phyloP scores from a whole-genome alignment of 768 basidiomycete genomes.

The Suillus subluteus region DNA sequence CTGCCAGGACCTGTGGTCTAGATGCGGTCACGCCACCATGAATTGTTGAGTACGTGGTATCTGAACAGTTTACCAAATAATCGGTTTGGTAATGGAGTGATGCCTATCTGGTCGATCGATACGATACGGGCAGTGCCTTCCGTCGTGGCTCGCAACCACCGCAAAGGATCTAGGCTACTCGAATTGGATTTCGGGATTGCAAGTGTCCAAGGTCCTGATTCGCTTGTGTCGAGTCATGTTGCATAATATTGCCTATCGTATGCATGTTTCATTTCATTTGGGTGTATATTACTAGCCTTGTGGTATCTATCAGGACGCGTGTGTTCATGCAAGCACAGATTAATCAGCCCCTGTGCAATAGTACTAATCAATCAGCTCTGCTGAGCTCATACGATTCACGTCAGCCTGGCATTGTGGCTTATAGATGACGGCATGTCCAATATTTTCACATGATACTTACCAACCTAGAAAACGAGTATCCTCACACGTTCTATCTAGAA shows the following conservation, averaged over 20 bases:
- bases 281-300: background rate
- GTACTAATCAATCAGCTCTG: too few relatives aligned
- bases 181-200: background rate
- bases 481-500: background rate
- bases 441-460: background rate
- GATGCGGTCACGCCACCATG: too few relatives aligned
- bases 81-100: too few relatives aligned
- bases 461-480: background rate
- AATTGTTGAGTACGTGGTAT: background rate
- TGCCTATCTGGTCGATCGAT: background rate
- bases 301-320: background rate
- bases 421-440: background rate
- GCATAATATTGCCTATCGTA: background rate
- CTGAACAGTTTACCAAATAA: background rate
- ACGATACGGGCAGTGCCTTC: background rate
- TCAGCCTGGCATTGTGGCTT: background rate
- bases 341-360: background rate
- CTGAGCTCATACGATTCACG: background rate
- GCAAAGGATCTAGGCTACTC: background rate
- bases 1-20: background rate
- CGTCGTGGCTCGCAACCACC: background rate
- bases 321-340: background rate
- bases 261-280: background rate
- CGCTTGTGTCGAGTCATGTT: background rate
- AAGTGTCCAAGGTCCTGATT: constrained; percentile 5